Base-by-base conservation (phyloP, 2,329 filamentous ascomycete genomes). In the Sclerotinia nivalis region DNA sequence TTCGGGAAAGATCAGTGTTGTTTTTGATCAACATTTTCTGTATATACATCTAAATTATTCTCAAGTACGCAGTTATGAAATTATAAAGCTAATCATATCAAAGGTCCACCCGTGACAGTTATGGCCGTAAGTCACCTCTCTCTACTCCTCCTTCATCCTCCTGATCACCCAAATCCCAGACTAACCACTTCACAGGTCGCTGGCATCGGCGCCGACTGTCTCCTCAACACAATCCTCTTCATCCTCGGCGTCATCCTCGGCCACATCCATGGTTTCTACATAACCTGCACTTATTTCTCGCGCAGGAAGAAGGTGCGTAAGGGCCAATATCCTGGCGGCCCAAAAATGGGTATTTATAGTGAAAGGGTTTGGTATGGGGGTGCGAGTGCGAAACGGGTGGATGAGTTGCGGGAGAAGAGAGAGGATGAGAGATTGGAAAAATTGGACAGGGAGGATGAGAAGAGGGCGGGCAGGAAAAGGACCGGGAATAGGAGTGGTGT, bases 211-310 rank as follows among this genome's bases (percentile, higher is more conserved):
- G 65, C 68, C n/a, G 75, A 76, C 54, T 71, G 70, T 66, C 69
- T 76, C 9, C 72, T 76, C 61, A 76, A 76, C 65, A 72, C 71
- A 0, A 55, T 75, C 28, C 58, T 75, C 52, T 74, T 76, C 71
- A 52, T 76, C 31, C 72, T 72, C 0, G 75, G 75, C 25, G 72
- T 76, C 8, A 69, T 78, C 40, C 77, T 75, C 1, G 74, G 73
- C 22, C 77, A 78, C 58, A 74, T 78, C 37, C 76, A 78, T 70
- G 76, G 71, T 50, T 77, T 77, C 73, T 78, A 77, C 71, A 70
- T 78, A 22, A 88, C 93, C 79, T 96, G 93, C 79, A 84, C 96
- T 69, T 97, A 94, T 82, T 94, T 90, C 79, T 87, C 91, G 76
- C 89, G 90, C 71, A 88, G 92, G 75, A 84, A 62, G 1, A 75